Evolutionary conservation across 2,329 filamentous ascomycete genomes (phyloP), one percentile per base, ranked within the genome.

Genomic region (Paecilomyces formosus): DNA sequence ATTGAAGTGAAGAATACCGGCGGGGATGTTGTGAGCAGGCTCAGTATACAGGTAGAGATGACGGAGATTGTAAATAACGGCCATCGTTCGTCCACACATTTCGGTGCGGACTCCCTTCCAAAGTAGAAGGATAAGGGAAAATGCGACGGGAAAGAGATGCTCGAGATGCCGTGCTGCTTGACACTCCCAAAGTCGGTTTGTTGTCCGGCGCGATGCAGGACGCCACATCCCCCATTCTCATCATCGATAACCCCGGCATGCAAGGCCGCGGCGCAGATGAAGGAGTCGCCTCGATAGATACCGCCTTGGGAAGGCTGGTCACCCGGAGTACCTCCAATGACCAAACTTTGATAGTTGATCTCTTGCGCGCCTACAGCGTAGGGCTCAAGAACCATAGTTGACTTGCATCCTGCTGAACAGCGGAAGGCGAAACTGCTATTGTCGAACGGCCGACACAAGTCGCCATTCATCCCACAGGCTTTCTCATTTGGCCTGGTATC

Each of bases 51-150:
- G 1, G 82, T 84, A 62, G 82, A 82, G 51, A 79, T 70, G 15
- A 85, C 70, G 0, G 82, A 83, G 22, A 85, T 78, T 15, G 75
- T 76, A 18, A 86, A 77, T 2, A 85, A 73, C 2, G 79, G 78
- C 84, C 84, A 86, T 21, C 83, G 81, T 15, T 83, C 74, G 65
- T 86, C 84, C 50, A 75, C 75, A 62, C 83, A 85, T 55, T 77
- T 70, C 8, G 8, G 58, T 49, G 13, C 78, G 6, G 39, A 45
- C 64, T 4, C 73, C 77, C 60, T 70, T 75, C 79, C 70, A 60
- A 85, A 83, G n/a, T 75, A 72, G 65, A 84, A 85, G 1, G 83
- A 81, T 50, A 79, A 76, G 0, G 84, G 84, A 60, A 86, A 86
- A 63, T 81, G 81, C 5, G 81, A 82, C 45, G 78, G 70, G 62